Evolutionary conservation across 495 filamentous ascomycete genomes (phyloP).

Genomic region (Hyaloscypha finlandica): DNA sequence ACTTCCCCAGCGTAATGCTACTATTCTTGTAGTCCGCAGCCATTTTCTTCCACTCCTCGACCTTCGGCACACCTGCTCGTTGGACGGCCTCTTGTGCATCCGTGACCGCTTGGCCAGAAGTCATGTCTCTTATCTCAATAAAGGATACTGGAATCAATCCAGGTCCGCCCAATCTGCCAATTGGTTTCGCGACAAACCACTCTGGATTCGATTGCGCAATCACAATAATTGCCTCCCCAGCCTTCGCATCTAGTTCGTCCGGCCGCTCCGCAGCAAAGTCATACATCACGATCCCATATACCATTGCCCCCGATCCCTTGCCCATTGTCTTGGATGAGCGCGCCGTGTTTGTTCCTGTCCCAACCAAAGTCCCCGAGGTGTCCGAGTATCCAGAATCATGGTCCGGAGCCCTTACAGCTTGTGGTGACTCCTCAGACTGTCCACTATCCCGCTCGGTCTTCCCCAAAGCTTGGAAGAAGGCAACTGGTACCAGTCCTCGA

Average conservation of each 20-base stretch:
- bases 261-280: conserved; percentile 95
- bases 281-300: conserved; percentile 95
- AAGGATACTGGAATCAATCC: conserved; percentile 97
- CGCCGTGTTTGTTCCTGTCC: conserved; percentile 36
- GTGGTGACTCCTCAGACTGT: conserved; percentile 68
- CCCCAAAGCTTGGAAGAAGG: conserved; percentile 88
- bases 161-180: conserved; percentile 89
- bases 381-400: conserved; percentile 87
- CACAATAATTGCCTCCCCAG: conserved; percentile 94
- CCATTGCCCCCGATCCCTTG: conserved; percentile 70
- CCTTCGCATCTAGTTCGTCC: conserved; percentile 92
- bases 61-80: conserved; percentile 90
- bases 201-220: conserved; percentile 99
- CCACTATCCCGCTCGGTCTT: conserved; percentile 88
- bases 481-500: conserved; percentile 88
- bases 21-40: conserved; percentile 99
- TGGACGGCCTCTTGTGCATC: conserved; percentile 87
- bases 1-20: conserved; percentile 92
- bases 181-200: conserved; percentile 99
- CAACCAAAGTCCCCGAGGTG: conserved; percentile 38
- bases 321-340: conserved; percentile 39
- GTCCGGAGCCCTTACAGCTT: conserved; percentile 55
- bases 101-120: conserved; percentile 74
- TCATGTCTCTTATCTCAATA: conserved; percentile 95
- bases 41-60: conserved; percentile 99